phyloP scores from a whole-genome alignment of 2,329 filamentous ascomycete species.

The Sclerotinia nivalis region DNA sequence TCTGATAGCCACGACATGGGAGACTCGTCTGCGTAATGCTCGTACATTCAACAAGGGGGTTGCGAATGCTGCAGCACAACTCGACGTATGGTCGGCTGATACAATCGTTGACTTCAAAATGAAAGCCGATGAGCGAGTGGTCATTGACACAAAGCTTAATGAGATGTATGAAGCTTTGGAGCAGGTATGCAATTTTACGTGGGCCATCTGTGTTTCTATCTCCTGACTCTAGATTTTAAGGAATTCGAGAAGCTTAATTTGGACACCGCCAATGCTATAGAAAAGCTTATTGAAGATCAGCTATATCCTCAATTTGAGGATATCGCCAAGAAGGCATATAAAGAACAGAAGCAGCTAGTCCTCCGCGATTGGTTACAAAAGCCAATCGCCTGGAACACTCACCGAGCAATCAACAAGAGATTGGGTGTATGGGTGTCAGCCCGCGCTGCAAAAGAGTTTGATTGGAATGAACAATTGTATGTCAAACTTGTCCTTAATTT shows the following conservation, averaged over 20 bases:
- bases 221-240: neutral
- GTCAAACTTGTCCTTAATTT: slow-evolving; percentile 1
- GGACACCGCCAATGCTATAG: neutral
- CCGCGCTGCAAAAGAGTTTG: neutral
- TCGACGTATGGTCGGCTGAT: slow-evolving; percentile 26
- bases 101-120: slow-evolving; percentile 27
- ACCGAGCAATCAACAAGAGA: slow-evolving; percentile 25
- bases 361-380: neutral
- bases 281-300: slow-evolving; percentile 11
- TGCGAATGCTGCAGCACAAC: slow-evolving; percentile 11
- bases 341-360: neutral
- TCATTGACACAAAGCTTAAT: slow-evolving; percentile 5
- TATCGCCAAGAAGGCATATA: neutral
- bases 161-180: slow-evolving; percentile 4
- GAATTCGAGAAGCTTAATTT: neutral
- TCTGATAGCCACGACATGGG: slow-evolving; percentile 27
- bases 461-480: slow-evolving; percentile 34
- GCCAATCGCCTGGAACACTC: slow-evolving; percentile 27
- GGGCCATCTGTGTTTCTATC: neutral
- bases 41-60: slow-evolving; percentile 28
- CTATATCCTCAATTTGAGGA: too few relatives aligned
- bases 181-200: slow-evolving; percentile 15
- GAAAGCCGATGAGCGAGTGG: neutral
- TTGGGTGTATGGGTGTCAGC: slow-evolving; percentile 23
- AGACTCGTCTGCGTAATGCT: slow-evolving; percentile 21